Evolutionary conservation across 176 grass and related monocot species (phyloP).

Genomic region (Bolboschoenus planiculmis): DNA sequence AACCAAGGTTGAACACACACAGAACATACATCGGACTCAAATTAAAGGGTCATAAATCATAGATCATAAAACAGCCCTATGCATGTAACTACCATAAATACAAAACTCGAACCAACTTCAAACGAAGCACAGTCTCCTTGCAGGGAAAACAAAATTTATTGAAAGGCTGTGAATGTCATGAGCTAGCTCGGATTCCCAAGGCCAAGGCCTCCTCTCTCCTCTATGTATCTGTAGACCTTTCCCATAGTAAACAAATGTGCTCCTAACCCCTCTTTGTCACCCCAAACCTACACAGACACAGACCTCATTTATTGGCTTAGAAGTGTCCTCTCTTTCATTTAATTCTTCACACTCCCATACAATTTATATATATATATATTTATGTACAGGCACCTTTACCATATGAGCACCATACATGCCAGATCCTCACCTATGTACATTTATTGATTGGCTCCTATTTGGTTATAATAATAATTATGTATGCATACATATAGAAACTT

Average conservation of each 20-base stretch:
- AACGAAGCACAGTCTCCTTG: neutral
- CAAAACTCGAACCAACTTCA: slow-evolving; percentile 1
- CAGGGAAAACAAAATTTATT: slow-evolving; percentile 17
- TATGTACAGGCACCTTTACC: slow-evolving; percentile 13
- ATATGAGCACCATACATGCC: slow-evolving; percentile 13
- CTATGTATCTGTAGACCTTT: slow-evolving; percentile 14
- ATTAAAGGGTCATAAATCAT: slow-evolving; percentile 8
- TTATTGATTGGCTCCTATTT: slow-evolving; percentile 23
- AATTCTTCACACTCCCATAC: slow-evolving; percentile 27
- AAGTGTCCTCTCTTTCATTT: slow-evolving; percentile 22
- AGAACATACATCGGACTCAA: neutral
- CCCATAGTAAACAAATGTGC: slow-evolving; percentile 23
- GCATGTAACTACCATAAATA: slow-evolving; percentile 13
- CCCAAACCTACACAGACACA: slow-evolving; percentile 36
- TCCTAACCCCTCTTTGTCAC: slow-evolving; percentile 44
- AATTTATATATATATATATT: neutral
- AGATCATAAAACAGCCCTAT: slow-evolving; percentile 4
- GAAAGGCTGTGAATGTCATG: slow-evolving; percentile 25
- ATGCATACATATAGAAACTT: neutral
- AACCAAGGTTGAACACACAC: neutral
- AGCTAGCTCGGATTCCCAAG: slow-evolving; percentile 34
- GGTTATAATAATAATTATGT: neutral
- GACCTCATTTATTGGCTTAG: slow-evolving; percentile 55
- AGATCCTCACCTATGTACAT: slow-evolving; percentile 9
- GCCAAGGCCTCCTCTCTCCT: neutral